phyloP scores from a whole-genome alignment of 1,284 basidiomycete species.

The Caloboletus firmus region DNA sequence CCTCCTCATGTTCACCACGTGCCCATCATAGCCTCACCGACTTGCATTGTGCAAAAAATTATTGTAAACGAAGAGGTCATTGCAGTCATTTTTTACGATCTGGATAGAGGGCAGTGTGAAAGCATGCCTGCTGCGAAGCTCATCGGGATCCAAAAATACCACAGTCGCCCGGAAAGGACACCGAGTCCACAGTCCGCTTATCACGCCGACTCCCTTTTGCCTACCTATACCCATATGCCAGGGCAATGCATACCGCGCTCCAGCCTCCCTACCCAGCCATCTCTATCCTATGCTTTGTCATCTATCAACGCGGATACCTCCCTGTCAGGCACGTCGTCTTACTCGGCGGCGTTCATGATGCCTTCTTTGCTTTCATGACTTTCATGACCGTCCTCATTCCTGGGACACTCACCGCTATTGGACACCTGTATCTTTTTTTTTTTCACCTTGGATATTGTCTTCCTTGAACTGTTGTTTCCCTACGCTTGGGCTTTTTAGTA shows the following conservation, averaged over 20 bases:
- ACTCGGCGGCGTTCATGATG: conserved; percentile 35
- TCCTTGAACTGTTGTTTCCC: conserved; percentile 27
- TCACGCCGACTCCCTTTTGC: conserved; percentile 33
- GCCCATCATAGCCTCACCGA: conserved; percentile 44
- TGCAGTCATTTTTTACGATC: conserved; percentile 63
- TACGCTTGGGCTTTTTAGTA: conserved; percentile 13
- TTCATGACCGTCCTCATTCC: conserved; percentile 25
- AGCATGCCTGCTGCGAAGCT: conserved; percentile 58
- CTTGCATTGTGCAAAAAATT: conserved; percentile 65
- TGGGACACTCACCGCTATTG: conserved; percentile 23
- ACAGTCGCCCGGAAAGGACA: conserved; percentile 33
- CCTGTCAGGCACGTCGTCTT: conserved; percentile 28
- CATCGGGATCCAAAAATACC: conserved; percentile 53
- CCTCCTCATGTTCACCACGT: conserved; percentile 31
- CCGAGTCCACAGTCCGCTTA: conserved; percentile 33
- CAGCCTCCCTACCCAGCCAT: conserved; percentile 31
- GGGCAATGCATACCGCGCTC: conserved; percentile 40
- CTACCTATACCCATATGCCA: conserved; percentile 35
- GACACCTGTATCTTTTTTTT: conserved; percentile 27
- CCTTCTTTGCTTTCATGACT: conserved; percentile 38
- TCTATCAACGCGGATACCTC: conserved; percentile 32
- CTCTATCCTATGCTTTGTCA: conserved; percentile 38
- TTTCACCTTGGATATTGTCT: conserved; percentile 34
- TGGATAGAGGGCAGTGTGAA: conserved; percentile 53
- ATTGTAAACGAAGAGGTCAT: conserved; percentile 60